A percentile compares a stretch with the other conserved stretches of the same genome.
Evolutionary conservation across 208 protist species (phyloP).

Genomic region (Dictyostelium gargantuum): DNA sequence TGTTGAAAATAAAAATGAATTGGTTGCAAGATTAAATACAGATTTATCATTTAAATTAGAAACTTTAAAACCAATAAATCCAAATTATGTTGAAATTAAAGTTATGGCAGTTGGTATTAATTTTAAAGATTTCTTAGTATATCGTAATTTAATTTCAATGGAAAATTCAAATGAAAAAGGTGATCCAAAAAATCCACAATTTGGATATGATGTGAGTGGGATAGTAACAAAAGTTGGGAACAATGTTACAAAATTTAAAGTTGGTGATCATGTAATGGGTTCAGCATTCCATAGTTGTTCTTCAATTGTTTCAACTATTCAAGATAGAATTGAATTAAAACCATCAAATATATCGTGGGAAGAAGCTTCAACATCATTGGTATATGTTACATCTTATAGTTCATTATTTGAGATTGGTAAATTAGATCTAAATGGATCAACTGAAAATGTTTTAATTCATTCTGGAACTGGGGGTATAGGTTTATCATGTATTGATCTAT

Average conservation of each 20-base stretch:
- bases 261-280: slow-evolving; percentile 80
- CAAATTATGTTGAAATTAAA: slow-evolving; percentile 73
- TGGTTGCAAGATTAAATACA: background rate
- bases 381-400: background rate
- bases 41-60: background rate
- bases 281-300: background rate
- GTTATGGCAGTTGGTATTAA: slow-evolving; percentile 75
- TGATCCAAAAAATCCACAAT: slow-evolving; percentile 55
- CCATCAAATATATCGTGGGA: background rate
- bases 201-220: slow-evolving; percentile 79
- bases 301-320: background rate
- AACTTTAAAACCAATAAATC: background rate
- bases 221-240: slow-evolving; percentile 68
- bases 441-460: slow-evolving; percentile 74
- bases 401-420: background rate
- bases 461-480: slow-evolving; percentile 78
- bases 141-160: background rate
- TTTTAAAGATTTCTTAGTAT: slow-evolving; percentile 74
- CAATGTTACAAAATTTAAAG: slow-evolving; percentile 66
- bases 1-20: background rate
- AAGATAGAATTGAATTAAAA: slow-evolving; percentile 1
- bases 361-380: background rate
- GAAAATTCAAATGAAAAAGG: background rate
- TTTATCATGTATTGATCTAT: slow-evolving; percentile 50
- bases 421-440: background rate